Percentiles rank a stretch among this genome's conserved stretches.
These are phyloP conservation scores for Solanum pimpinellifolium DNA, from an alignment of 257 asterid species.

Conservation along the genomic window DNA sequence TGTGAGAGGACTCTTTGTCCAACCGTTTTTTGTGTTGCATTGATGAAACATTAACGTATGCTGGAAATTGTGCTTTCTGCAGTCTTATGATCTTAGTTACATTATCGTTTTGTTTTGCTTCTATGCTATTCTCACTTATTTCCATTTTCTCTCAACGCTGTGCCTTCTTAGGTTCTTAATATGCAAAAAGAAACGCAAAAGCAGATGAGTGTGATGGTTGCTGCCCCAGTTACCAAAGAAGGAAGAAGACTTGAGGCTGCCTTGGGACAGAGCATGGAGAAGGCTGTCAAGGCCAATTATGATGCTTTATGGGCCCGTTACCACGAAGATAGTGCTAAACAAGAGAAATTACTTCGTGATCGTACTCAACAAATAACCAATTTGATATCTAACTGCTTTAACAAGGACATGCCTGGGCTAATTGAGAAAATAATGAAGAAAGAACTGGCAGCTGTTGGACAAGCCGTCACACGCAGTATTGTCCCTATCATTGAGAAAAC, in stretches of 20 bases:
- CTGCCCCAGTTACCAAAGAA: slow-evolving; percentile 72
- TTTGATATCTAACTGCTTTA: slow-evolving; percentile 48
- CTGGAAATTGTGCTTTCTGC: background rate
- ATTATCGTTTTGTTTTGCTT: background rate
- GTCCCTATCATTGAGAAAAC: slow-evolving; percentile 67
- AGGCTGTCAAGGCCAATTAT: slow-evolving; percentile 58
- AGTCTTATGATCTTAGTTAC: background rate
- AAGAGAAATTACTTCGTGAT: slow-evolving; percentile 71
- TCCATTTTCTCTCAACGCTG: background rate
- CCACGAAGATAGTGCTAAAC: slow-evolving; percentile 77
- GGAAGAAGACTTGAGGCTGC: slow-evolving; percentile 77
- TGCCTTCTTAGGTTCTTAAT: slow-evolving; percentile 31
- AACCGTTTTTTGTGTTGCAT: background rate
- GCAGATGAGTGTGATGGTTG: slow-evolving; percentile 57
- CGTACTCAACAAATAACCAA: slow-evolving; percentile 49
- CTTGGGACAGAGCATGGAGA: slow-evolving; percentile 71
- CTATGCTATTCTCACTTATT: background rate
- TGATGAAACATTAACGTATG: background rate
- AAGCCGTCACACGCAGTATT: slow-evolving; percentile 62
- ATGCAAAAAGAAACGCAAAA: slow-evolving; percentile 54
- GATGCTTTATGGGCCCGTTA: slow-evolving; percentile 86
- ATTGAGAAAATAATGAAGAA: slow-evolving; percentile 72
- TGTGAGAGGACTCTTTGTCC: background rate
- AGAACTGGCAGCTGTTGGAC: slow-evolving; percentile 63
- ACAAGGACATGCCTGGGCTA: slow-evolving; percentile 71